Base-by-base conservation (phyloP, 140 eudicot genomes). In the Bidens hawaiensis region DNA sequence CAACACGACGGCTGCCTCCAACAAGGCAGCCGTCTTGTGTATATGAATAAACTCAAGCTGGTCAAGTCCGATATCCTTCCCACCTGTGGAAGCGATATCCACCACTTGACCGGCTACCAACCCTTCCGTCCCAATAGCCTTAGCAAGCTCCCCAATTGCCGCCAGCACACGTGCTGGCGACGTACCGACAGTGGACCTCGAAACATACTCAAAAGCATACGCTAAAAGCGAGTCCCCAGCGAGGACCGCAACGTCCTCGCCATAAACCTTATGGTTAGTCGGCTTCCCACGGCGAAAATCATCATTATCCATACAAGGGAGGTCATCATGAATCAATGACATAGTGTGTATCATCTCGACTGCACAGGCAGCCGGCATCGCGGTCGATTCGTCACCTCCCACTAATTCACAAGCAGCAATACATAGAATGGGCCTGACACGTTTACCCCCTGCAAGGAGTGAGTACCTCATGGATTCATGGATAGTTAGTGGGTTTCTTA, bases 391-490 rank as follows among this genome's bases (percentile, higher is more conserved):
- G 15, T 55, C 41, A 0, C 96, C 94, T 41, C 96, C 90, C 14
- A 88, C 96, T 9, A 77, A 80, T 75, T 85, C 96, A 47, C 94
- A 88, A 22, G 96, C 88, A 16, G 89, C 93, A 41, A 87, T 67
- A 54, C 93, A 80, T 10, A 83, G 64, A 25, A 83, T 70, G 7
- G 91, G 85, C 0, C 91, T 60, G 40, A 86, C 79, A 7, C 83
- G 74, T 66, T 78, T 83, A 14, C 91, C 91, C 17, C 91, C 83
- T 21, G 93, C 89, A 55, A 86, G 72, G 3, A 86, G 66, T 1
- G 88, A 77, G 68, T 86, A 83, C 3, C 85, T 64, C 95, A 83
- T 86, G 0, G 95, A 78, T 42, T 86, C 87, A 66, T 86, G 85
- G 26, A 86, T 75, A 27, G 43, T 75, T 13, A 78, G 76, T 46